A percentile compares a stretch with the other conserved stretches of the same genome.
These are phyloP conservation scores for Coemansia sp. DNA, from an alignment of 192 early-diverging fungal genomes.

Conservation along the genomic window DNA sequence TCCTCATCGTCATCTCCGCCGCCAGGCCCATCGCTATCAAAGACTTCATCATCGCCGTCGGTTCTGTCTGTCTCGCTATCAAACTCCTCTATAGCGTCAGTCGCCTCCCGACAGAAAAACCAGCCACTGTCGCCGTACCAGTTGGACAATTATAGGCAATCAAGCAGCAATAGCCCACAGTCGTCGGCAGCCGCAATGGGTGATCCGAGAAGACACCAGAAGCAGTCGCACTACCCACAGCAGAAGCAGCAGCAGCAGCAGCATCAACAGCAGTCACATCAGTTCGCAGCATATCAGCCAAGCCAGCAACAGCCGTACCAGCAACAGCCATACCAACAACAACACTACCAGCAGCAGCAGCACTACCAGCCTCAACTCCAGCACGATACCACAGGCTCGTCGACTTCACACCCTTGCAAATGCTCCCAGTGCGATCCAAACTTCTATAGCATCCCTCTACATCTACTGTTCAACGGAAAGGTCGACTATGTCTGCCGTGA, in stretches of 20 bases:
- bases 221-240: neutral
- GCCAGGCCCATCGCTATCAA: neutral
- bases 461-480: conserved; percentile 30
- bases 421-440: conserved; percentile 58
- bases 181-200: conserved; percentile 2
- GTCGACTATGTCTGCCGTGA: conserved; percentile 53
- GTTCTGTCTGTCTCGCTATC: conserved; percentile 10
- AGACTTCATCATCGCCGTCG: conserved; percentile 11
- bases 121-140: conserved; percentile 1
- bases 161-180: conserved; percentile 2
- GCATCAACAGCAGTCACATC: neutral
- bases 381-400: neutral
- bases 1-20: conserved; percentile 4
- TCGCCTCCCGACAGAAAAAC: neutral
- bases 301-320: conserved; percentile 17
- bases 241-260: neutral
- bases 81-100: neutral
- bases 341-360: conserved; percentile 22
- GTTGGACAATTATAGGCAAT: neutral
- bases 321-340: conserved; percentile 12
- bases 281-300: neutral
- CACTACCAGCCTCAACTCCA: conserved; percentile 12
- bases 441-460: conserved; percentile 45
- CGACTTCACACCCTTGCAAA: conserved; percentile 21
- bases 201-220: neutral